phyloP scores from a whole-genome alignment of 108 stramenopile genomes.

The Skeletonema tropicum region DNA sequence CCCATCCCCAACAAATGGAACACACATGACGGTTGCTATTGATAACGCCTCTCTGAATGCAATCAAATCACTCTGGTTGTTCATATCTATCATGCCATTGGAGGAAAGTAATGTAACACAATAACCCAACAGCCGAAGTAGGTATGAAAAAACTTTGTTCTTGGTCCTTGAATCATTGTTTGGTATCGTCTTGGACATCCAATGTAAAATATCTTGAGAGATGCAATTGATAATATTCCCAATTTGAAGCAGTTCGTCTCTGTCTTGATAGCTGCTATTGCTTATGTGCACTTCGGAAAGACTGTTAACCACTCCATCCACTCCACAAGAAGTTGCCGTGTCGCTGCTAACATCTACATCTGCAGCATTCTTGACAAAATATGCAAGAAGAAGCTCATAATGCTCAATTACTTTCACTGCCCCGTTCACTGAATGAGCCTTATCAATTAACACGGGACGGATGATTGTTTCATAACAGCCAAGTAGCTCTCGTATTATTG shows the following conservation, averaged over 20 bases:
- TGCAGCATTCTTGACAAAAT: conserved; percentile 11
- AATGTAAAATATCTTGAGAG: not conserved
- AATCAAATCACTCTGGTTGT: not conserved
- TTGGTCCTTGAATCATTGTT: not conserved
- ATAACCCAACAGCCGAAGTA: not conserved
- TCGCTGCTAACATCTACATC: not conserved
- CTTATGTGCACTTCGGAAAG: not conserved
- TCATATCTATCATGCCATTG: not conserved
- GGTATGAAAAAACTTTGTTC: not conserved
- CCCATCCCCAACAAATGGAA: conserved; percentile 44
- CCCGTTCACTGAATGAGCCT: not conserved
- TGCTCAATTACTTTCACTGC: conserved; percentile 10
- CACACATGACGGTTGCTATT: conserved; percentile 30
- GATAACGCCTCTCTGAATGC: conserved; percentile 16
- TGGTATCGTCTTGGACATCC: not conserved
- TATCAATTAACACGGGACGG: conserved; percentile 17
- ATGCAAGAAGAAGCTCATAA: conserved; percentile 39
- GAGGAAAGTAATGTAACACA: not conserved
- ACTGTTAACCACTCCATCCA: not conserved
- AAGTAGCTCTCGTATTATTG: conserved; percentile 10
- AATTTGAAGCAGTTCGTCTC: not conserved
- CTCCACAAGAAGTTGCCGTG: not conserved
- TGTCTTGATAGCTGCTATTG: not conserved
- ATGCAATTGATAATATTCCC: not conserved
- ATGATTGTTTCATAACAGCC: conserved; percentile 25